Conservation (phyloP, 768 basidiomycete genomes). For the Lactarius hatsudake region DNA sequence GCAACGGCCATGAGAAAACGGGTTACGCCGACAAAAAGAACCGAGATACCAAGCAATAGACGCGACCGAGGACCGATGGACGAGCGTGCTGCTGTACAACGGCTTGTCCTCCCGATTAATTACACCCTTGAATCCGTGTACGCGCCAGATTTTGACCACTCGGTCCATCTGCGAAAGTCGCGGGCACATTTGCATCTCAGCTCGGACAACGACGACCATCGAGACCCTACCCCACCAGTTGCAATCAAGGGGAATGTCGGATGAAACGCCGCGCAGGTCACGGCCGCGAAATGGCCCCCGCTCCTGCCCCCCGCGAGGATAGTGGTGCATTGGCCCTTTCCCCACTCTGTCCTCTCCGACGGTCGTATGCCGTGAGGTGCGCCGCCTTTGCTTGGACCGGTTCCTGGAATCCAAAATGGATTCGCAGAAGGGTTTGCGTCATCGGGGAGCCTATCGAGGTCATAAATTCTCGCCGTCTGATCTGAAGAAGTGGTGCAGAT, state of each 20-base stretch:
- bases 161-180: constrained; percentile 56
- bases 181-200: constrained; percentile 9
- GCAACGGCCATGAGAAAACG: not conserved
- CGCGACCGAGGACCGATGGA: constrained; percentile 64
- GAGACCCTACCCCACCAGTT: constrained; percentile 65
- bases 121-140: constrained; percentile 40
- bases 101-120: constrained; percentile 71
- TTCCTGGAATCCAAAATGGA: constrained; percentile 57
- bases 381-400: constrained; percentile 53
- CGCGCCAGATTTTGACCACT: constrained; percentile 71
- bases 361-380: constrained; percentile 67
- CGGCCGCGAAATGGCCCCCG: constrained; percentile 70
- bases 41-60: constrained; percentile 58
- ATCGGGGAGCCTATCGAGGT: constrained; percentile 42
- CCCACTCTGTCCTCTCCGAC: constrained; percentile 57
- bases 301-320: constrained; percentile 69
- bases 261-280: constrained; percentile 70
- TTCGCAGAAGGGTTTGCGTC: constrained; percentile 47
- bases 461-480: constrained; percentile 66
- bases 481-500: constrained; percentile 75
- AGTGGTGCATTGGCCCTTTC: constrained; percentile 55
- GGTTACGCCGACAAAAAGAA: not conserved
- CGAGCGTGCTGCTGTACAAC: constrained; percentile 60
- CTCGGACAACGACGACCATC: not conserved
- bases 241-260: constrained; percentile 61